phyloP scores from a whole-genome alignment of 441 rosid species.

The Adansonia grandidieri region DNA sequence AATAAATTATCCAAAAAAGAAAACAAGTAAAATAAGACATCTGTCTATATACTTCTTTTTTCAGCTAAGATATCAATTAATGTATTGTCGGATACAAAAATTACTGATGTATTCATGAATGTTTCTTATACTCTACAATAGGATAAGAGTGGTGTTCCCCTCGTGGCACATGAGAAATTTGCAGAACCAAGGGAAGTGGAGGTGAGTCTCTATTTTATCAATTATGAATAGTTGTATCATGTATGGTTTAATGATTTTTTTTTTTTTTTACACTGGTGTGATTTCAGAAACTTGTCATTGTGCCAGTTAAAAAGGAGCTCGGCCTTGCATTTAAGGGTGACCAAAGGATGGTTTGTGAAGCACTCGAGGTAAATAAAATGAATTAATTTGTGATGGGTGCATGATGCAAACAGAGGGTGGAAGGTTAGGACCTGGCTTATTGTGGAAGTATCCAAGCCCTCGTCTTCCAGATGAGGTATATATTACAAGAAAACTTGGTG shows the following conservation, averaged over 20 bases:
- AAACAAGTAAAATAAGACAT: not conserved
- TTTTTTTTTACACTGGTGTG: too few species aligned
- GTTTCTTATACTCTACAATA: constrained; percentile 17
- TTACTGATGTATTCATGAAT: not conserved
- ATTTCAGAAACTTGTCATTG: constrained; percentile 54
- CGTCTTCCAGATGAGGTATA: not conserved
- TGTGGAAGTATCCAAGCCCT: not conserved
- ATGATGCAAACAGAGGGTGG: not conserved
- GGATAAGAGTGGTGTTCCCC: constrained; percentile 57
- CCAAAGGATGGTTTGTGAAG: constrained; percentile 53
- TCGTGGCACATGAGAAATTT: constrained; percentile 57
- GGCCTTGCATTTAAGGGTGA: constrained; percentile 58
- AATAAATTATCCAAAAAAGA: not conserved
- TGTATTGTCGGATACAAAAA: not conserved
- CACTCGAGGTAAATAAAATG: constrained; percentile 46
- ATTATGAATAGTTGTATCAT: not conserved
- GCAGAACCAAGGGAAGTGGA: constrained; percentile 57
- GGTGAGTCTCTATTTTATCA: constrained; percentile 32
- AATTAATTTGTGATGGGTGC: not conserved
- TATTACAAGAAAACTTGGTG: not conserved
- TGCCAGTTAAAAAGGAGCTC: constrained; percentile 54
- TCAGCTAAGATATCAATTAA: not conserved
- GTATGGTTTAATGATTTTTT: not conserved
- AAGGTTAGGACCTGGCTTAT: not conserved
- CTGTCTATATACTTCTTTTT: not conserved